phyloP scores from a whole-genome alignment of 2,329 filamentous ascomycete species.

The Apiospora pterosperma region DNA sequence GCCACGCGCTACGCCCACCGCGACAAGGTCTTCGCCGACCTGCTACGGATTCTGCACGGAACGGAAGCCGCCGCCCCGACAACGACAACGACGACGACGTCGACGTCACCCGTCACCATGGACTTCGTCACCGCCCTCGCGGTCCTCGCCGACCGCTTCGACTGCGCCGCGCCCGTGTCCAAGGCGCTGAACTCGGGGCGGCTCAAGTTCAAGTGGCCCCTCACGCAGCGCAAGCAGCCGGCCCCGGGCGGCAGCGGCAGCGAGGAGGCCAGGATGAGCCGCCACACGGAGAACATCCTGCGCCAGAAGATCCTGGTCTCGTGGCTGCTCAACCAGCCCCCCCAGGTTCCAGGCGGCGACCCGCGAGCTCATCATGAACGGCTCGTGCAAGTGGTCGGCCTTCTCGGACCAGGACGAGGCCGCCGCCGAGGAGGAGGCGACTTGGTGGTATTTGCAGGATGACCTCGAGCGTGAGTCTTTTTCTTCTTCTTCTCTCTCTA shows the following conservation, averaged over 20 bases:
- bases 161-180: constrained; percentile 55
- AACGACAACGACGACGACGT: constrained; percentile 18
- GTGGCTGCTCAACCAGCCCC: constrained; percentile 60
- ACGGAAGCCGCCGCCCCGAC: constrained; percentile 27
- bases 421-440: constrained; percentile 27
- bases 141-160: constrained; percentile 71
- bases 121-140: constrained; percentile 64
- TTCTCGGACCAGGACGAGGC: constrained; percentile 31
- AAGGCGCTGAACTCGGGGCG: constrained; percentile 44
- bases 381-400: constrained; percentile 56
- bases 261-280: constrained; percentile 33
- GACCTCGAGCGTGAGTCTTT: constrained; percentile 57
- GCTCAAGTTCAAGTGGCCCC: constrained; percentile 53
- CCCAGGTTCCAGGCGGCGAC: constrained; percentile 60
- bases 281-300: constrained; percentile 59
- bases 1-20: constrained; percentile 59
- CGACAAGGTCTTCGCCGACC: constrained; percentile 62
- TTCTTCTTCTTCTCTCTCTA: not conserved
- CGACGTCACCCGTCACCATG: constrained; percentile 47
- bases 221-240: constrained; percentile 36
- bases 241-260: constrained; percentile 22
- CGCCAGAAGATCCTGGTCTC: constrained; percentile 68
- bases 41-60: constrained; percentile 64
- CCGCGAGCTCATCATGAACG: constrained; percentile 62
- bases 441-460: constrained; percentile 72